phyloP scores from a whole-genome alignment of 805 yeast genomes.

The Candida glaebosa region DNA sequence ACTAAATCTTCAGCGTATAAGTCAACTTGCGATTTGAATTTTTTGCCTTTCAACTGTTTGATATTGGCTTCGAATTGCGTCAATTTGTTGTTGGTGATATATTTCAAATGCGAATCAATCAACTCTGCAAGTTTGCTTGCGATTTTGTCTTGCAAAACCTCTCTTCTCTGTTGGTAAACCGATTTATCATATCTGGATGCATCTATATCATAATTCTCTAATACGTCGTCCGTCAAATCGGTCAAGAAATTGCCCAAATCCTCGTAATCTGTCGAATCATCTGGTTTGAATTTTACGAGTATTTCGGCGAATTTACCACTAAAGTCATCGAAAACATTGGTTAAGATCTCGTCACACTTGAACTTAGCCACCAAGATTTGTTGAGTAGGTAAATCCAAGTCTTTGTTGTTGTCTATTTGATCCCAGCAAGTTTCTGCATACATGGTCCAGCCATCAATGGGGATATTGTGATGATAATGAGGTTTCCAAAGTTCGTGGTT shows the following conservation, averaged over 20 bases:
- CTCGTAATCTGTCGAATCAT: conserved; percentile 37
- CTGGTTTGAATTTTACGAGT: conserved; percentile 5
- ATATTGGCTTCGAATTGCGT: conserved; percentile 13
- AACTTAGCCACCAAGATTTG: conserved; percentile 92
- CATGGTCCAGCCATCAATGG: conserved; percentile 94
- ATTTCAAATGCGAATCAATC: conserved; percentile 28
- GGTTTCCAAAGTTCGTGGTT: conserved; percentile 52
- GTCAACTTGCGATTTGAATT: conserved; percentile 7
- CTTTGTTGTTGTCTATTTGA: conserved; percentile 89
- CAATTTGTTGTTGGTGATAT: conserved; percentile 10
- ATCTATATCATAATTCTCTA: conserved; percentile 56
- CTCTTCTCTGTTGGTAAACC: conserved; percentile 66
- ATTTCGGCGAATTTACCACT: conserved; percentile 15
- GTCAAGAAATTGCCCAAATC: conserved; percentile 43
- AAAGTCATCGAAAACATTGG: conserved; percentile 30
- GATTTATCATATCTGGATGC: conserved; percentile 72
- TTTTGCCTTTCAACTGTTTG: conserved; percentile 8
- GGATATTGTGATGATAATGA: conserved; percentile 78
- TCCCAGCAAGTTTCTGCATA: conserved; percentile 92
- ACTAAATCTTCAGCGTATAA: conserved; percentile 6
- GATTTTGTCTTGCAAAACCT: conserved; percentile 44
- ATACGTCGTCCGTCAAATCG: conserved; percentile 41
- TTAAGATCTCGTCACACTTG: conserved; percentile 86
- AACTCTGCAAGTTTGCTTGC: conserved; percentile 30
- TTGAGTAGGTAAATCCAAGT: conserved; percentile 93